phyloP scores from a whole-genome alignment of 805 yeast genomes.

The Candida cerambycidarum region DNA sequence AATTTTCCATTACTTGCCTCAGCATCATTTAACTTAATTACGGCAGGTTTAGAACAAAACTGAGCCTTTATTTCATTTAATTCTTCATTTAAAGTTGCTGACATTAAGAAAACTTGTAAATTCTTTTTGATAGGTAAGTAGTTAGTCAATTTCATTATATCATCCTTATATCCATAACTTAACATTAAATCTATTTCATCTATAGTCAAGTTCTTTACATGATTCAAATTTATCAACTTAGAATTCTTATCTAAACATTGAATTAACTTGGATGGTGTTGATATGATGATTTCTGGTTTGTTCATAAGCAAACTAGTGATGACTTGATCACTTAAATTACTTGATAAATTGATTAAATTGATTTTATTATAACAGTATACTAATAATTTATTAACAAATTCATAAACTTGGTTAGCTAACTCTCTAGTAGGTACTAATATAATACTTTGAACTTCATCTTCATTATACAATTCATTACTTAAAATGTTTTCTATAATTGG shows the following conservation, averaged over 20 bases:
- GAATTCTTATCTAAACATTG: constrained; percentile 48
- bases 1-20: constrained; percentile 55
- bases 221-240: constrained; percentile 49
- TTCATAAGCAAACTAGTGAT: constrained; percentile 67
- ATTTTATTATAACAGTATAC: constrained; percentile 69
- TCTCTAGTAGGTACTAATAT: constrained; percentile 93
- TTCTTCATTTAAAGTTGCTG: constrained; percentile 91
- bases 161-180: constrained; percentile 89
- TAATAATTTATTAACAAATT: constrained; percentile 66
- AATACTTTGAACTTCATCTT: constrained; percentile 50
- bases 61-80: constrained; percentile 69
- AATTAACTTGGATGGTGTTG: constrained; percentile 83
- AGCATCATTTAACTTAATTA: constrained; percentile 72
- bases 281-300: constrained; percentile 75
- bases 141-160: constrained; percentile 63
- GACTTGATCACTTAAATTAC: constrained; percentile 67
- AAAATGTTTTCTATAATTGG: constrained; percentile 83
- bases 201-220: constrained; percentile 71
- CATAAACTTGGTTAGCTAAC: constrained; percentile 78
- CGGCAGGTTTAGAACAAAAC: constrained; percentile 83
- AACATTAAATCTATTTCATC: constrained; percentile 94
- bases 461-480: constrained; percentile 27
- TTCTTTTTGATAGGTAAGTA: constrained; percentile 70
- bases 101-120: constrained; percentile 89
- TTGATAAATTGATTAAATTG: constrained; percentile 64